phyloP scores from a whole-genome alignment of 768 basidiomycete genomes.

The Rhodotorula paludigena region DNA sequence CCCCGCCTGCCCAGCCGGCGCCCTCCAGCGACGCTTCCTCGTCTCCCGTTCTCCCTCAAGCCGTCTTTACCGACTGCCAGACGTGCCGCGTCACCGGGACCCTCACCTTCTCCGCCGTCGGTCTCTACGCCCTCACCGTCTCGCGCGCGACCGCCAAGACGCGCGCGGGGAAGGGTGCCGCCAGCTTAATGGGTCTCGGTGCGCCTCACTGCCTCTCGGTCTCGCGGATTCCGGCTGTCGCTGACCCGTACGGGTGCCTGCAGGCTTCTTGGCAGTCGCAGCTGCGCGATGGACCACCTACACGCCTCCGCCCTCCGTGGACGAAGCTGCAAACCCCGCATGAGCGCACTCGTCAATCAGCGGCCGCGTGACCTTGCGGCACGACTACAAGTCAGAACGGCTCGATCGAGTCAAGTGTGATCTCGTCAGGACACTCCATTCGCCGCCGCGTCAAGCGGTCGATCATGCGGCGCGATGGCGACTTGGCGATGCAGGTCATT shows the following conservation, averaged over 20 bases:
- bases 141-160: constrained; percentile 19
- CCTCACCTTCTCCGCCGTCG: constrained; percentile 34
- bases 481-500: no score
- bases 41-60: not conserved
- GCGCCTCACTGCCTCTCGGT: not conserved
- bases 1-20: no score
- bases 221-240: not conserved
- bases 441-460: no score
- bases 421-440: no score
- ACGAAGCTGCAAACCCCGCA: no score
- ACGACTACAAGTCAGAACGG: no score
- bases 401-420: no score
- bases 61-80: constrained; percentile 30
- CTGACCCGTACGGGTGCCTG: accelerated
- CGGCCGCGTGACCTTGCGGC: no score
- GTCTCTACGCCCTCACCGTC: constrained; percentile 23
- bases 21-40: not conserved
- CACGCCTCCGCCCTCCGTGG: constrained; percentile 2
- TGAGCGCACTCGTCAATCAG: no score
- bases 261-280: constrained; percentile 34
- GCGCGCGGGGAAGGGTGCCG: constrained; percentile 16
- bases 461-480: no score
- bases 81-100: constrained; percentile 36
- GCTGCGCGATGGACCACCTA: constrained; percentile 31
- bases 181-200: constrained; percentile 24